Percentiles rank a stretch among this genome's conserved stretches.
These are phyloP conservation scores for Mollisia scopiformis DNA, from an alignment of 2,329 filamentous ascomycete genomes.

Conservation along the genomic window DNA sequence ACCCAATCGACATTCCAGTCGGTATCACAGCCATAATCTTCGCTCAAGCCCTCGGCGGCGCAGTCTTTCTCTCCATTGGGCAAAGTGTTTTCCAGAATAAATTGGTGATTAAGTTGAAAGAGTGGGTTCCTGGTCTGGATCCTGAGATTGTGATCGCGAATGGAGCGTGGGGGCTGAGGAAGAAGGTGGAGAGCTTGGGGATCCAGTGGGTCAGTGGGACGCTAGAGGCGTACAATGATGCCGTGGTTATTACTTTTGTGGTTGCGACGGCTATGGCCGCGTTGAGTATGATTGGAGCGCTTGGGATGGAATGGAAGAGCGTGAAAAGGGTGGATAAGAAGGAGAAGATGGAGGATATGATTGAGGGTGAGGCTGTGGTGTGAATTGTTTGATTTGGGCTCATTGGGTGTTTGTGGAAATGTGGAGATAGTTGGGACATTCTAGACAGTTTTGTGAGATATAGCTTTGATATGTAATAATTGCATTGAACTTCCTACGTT, in stretches of 20 bases:
- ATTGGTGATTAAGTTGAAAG: background rate
- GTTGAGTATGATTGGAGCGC: background rate
- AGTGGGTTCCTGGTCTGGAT: background rate
- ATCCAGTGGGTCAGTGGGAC: background rate
- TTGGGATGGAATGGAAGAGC: background rate
- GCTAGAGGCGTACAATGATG: background rate
- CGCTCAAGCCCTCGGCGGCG: constrained; percentile 40
- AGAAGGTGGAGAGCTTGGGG: background rate
- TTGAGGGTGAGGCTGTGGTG: background rate
- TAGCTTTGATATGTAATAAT: too few species aligned
- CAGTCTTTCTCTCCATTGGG: constrained; percentile 33
- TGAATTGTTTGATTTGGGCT: background rate
- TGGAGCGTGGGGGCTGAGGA: background rate
- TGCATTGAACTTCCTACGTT: too few species aligned
- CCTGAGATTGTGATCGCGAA: background rate
- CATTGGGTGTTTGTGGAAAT: background rate
- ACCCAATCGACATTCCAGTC: constrained; percentile 30
- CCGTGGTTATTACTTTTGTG: background rate
- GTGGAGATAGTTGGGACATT: too few species aligned
- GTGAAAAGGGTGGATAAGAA: background rate
- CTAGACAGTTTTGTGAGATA: too few species aligned
- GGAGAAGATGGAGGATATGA: background rate
- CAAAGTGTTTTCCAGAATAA: background rate
- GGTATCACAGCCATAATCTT: constrained; percentile 40
- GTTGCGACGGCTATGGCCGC: background rate